Evolutionary conservation across 2,329 filamentous ascomycete species (phyloP), one percentile per base, ranked within the genome.

Genomic region (Sporothrix humicola): DNA sequence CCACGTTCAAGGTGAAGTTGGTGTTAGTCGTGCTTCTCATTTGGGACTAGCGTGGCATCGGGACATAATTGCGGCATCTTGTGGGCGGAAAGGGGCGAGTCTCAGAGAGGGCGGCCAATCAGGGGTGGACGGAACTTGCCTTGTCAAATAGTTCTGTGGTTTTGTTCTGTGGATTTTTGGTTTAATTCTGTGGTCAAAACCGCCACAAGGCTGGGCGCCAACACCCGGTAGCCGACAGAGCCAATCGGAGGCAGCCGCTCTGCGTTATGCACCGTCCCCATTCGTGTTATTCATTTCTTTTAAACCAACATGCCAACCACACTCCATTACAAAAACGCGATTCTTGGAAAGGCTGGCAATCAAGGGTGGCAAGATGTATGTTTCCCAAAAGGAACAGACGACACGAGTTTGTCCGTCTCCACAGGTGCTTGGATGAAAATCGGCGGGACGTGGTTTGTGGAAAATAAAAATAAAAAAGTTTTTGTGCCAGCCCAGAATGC

Each of bases 161-260:
- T 58, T 58, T 58, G 56, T 58, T 58, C 56, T 58, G 56, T 58
- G 23, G 56, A 58, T 58, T 58, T 58, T 31, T 58, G 23, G 23
- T 58, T 58, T 58, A 58, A 31, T 31, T 58, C 56, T 58, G 56
- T 58, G 13, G 23, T 58, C 31, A 23, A 13, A 31, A 31, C 12
- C 56, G 23, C n/a, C 17, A 20, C 13, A 31, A 31, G 56, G 56
- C 23, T 26, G 26, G 56, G 23, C 56, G 56, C 26, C 23, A 31
- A 58, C 31, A 20, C 10, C 23, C 31, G 56, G 56, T 58, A 58
- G 56, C 56, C 56, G 56, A 58, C 56, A 58, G 23, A 31, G 56
- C 56, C 56, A 58, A 58, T 58, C 56, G 56, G 56, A 58, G 3
- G 23, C 56, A 8, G 23, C 23, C 23, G 23, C 23, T 26, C 23